A percentile compares a stretch with the other conserved stretches of the same genome.
Evolutionary conservation across 371 early-diverging fungal species (phyloP).

Genomic region (Mucor mucedo): DNA sequence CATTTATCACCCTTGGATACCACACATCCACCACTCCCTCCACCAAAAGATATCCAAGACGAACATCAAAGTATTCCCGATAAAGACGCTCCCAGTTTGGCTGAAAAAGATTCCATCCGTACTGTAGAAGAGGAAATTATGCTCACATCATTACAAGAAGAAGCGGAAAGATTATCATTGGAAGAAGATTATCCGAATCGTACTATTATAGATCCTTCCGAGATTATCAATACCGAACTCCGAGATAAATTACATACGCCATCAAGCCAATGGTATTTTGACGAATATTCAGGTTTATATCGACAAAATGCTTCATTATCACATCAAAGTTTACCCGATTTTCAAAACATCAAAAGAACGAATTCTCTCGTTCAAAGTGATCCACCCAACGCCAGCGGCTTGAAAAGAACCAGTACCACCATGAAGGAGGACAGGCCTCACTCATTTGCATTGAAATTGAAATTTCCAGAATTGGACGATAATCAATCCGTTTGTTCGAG

Average conservation of each 20-base stretch:
- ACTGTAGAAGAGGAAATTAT: no score
- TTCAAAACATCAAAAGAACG: background rate
- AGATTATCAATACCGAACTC: constrained; percentile 16
- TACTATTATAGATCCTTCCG: constrained; percentile 1
- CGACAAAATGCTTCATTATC: constrained; percentile 26
- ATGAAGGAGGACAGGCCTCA: background rate
- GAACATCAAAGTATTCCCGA: background rate
- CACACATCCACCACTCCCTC: background rate
- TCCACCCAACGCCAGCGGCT: background rate
- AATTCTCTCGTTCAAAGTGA: background rate
- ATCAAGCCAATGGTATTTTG: constrained; percentile 44
- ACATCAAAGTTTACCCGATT: constrained; percentile 15
- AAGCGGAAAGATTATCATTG: background rate
- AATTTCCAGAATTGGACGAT: background rate
- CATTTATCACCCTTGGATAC: background rate
- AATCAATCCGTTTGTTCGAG: background rate
- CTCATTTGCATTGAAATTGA: background rate
- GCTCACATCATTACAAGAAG: no score
- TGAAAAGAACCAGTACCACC: background rate
- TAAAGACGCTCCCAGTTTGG: background rate
- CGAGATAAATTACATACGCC: constrained; percentile 10
- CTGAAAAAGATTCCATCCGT: background rate
- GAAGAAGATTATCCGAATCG: constrained; percentile 20
- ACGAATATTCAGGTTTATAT: constrained; percentile 43
- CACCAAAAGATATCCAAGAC: background rate